phyloP scores from a whole-genome alignment of 2,329 filamentous ascomycete genomes.

The Fusarium staphyleae region DNA sequence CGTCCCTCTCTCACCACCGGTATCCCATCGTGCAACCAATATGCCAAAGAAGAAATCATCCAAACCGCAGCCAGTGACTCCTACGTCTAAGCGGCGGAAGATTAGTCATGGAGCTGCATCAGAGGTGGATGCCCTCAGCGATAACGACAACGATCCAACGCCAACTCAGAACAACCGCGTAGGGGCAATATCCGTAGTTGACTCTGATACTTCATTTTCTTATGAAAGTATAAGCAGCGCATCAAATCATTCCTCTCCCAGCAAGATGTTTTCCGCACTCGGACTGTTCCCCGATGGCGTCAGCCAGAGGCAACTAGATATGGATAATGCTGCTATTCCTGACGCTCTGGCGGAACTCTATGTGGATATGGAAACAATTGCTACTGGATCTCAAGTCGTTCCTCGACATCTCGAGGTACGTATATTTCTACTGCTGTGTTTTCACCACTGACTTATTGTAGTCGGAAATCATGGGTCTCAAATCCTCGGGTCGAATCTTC shows the following conservation, averaged over 20 bases:
- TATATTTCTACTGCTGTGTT: background rate
- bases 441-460: background rate
- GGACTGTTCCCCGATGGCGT: background rate
- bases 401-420: constrained; percentile 1
- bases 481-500: background rate
- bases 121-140: background rate
- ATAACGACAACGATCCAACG: background rate
- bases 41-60: no score
- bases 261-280: background rate
- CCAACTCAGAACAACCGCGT: background rate
- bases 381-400: constrained; percentile 1
- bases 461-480: background rate
- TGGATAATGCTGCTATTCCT: background rate
- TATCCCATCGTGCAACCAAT: no score
- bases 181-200: background rate
- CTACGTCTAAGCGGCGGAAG: background rate
- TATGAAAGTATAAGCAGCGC: background rate
- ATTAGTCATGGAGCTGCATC: background rate
- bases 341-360: background rate
- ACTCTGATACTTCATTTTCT: background rate
- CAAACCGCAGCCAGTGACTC: background rate
- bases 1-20: no score
- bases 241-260: background rate
- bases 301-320: background rate
- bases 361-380: constrained; percentile 5